A percentile compares a stretch with the other conserved stretches of the same genome.
phyloP scores from a whole-genome alignment of 495 filamentous ascomycete genomes.

The Cenococcum geophilum region DNA sequence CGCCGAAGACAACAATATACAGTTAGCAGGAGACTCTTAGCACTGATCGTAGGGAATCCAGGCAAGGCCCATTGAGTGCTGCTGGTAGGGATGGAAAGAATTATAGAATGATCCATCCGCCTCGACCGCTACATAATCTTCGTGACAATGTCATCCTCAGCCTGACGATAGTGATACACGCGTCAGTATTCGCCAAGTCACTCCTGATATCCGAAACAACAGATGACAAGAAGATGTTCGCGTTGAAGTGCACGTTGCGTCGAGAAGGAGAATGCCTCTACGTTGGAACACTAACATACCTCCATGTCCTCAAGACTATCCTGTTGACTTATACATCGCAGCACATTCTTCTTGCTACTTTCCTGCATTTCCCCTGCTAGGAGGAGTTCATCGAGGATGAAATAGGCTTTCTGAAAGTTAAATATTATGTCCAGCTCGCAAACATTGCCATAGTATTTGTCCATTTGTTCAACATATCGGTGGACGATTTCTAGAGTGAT shows the following conservation, averaged over 20 bases:
- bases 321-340: conserved; percentile 90
- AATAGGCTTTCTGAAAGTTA: conserved; percentile 99
- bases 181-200: conserved; percentile 26
- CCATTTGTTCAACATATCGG: conserved; percentile 99
- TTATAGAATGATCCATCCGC: neutral
- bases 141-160: conserved; percentile 87
- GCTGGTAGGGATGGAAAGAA: neutral
- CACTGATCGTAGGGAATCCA: conserved; percentile 9
- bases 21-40: conserved; percentile 14
- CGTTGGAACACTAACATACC: conserved; percentile 53
- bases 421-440: conserved; percentile 99
- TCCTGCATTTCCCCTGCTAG: conserved; percentile 97
- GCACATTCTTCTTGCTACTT: conserved; percentile 97
- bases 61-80: neutral
- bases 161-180: conserved; percentile 50
- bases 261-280: neutral
- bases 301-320: conserved; percentile 96
- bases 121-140: conserved; percentile 70
- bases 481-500: conserved; percentile 98
- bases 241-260: neutral
- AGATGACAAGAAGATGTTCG: conserved; percentile 25
- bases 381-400: conserved; percentile 94
- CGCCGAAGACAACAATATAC: conserved; percentile 13
- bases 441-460: conserved; percentile 99
- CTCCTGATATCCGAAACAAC: conserved; percentile 48